Base-by-base conservation (phyloP, 164 flowering plant genomes). In the Buxus sempervirens region DNA sequence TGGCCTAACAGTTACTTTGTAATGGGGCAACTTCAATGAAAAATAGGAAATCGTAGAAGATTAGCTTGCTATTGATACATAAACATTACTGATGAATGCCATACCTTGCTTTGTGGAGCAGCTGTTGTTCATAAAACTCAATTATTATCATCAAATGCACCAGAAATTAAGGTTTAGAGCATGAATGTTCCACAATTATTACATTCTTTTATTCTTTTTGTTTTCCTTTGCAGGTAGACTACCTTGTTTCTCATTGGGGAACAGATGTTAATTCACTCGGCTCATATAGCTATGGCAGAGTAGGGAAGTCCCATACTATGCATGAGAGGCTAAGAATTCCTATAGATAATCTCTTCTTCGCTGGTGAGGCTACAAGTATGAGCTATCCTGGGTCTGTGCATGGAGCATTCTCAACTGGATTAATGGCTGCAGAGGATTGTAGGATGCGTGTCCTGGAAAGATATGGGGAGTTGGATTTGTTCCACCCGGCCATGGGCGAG, bases 361-460 rank as follows among this genome's bases (percentile, higher is more conserved):
- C 98, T 0, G 99, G 99, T 62, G 99, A 96, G 63, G 98, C 97
- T 21, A 91, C 97, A 16, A 93, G 96, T 66, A 18, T 65, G 49
- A 77, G 63, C 64, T 89, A 80, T 73, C 94, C 94, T 12, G 98
- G 99, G 14, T 89, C 97, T 3, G 97, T 93, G 42, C 99, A 93
- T 55, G 99, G 98, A 20, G 99, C 99, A 51, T 96, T 70, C 81
- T 85, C 93, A 1, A 93, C 98, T 13, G 99, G 98, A 18, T 38
- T 86, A 69, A 82, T 90, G 94, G 99, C 97, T 54, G 97, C 97
- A 9, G 97, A 96, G 73, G 97, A 88, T 71, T 96, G 98, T 80
- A 80, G 90, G 77, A 90, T 87, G 95, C 96, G 90, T 16, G 90
- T 90, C 54, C 71, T 89, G 72, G 96, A 90, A 81, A 81, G 90